Base-by-base conservation (phyloP, 2,329 filamentous ascomycete genomes). In the Diaporthe helianthi region DNA sequence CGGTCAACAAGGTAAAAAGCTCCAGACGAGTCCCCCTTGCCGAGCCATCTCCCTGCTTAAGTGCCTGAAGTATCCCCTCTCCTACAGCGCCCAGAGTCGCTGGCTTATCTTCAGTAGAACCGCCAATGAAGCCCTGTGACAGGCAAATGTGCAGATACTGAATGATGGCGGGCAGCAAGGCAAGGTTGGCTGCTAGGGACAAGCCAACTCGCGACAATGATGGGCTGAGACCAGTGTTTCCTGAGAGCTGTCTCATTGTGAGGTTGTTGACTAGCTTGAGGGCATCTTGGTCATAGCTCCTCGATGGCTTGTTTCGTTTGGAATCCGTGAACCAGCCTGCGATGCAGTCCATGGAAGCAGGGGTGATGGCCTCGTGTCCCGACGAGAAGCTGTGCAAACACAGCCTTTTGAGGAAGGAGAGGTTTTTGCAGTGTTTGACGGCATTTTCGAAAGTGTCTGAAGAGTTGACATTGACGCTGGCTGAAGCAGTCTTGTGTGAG, bases 251-350 rank as follows among this genome's bases (percentile, higher is more conserved):
- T 52, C 76, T 78, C 52, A 80, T 75, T 31, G 76, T 73, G 17
- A 85, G 66, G 70, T 83, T 83, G 65, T 83, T 81, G 29, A 85
- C 72, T 61, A 85, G 78, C 1, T 74, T 71, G 47, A 84, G 73
- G 44, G 76, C 31, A 2, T 74, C 54, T 24, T 55, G 10, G 9
- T n/a, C 49, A 36, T 49, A 13, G 1, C 3, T 3, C 7, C 26
- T 51, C 61, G n/a, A 29, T 38, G 36, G 6, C n/a, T 8, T 13
- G 71, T 70, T 17, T 29, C 64, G 17, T 3, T 5, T 33, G 29
- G 1, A 3, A 19, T 17, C 10, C n/a, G 7, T 22, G 29, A 69
- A 41, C 12, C n/a, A 60, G 44, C 53, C n/a, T 31, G 46, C 36
- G 61, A 67, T n/a, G 53, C 47, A 26, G 15, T 69, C 51, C 26